Conservation (phyloP, 768 basidiomycete genomes). For the Suillus decipiens region DNA sequence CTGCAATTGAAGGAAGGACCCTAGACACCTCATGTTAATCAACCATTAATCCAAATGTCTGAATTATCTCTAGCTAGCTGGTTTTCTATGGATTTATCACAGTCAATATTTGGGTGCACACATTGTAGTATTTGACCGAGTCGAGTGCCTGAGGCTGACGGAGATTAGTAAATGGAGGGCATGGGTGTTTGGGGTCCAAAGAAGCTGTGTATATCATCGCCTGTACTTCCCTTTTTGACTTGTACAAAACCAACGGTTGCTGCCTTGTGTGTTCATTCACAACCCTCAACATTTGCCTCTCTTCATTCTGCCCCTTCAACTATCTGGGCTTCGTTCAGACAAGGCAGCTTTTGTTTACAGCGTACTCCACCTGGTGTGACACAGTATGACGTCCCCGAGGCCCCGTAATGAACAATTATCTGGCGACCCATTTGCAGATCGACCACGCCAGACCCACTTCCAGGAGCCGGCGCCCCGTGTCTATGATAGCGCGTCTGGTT, state of each 20-base stretch:
- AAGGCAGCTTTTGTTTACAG: conserved; percentile 1
- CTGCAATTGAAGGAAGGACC: neutral
- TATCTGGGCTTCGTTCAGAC: conserved; percentile 14
- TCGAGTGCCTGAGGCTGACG: neutral
- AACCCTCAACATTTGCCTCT: conserved; percentile 20
- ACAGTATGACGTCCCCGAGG: conserved; percentile 28
- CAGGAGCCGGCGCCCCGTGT: conserved; percentile 58
- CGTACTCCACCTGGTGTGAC: neutral
- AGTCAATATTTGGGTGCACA: neutral
- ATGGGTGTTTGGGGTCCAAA: conserved; percentile 32
- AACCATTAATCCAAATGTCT: neutral
- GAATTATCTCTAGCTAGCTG: neutral
- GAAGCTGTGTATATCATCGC: conserved; percentile 38
- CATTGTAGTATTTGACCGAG: neutral
- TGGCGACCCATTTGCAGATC: conserved; percentile 75
- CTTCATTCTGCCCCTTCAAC: conserved; percentile 13
- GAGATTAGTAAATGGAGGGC: conserved; percentile 1
- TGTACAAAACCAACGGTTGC: conserved; percentile 26
- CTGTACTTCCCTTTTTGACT: conserved; percentile 25
- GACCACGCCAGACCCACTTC: conserved; percentile 55
- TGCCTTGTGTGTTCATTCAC: conserved; percentile 22
- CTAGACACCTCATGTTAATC: neutral
- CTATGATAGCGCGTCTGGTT: conserved; percentile 39
- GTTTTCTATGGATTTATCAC: neutral
- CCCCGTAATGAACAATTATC: conserved; percentile 36